These are phyloP conservation scores for Trichoderma erinaceum DNA, from an alignment of 495 filamentous ascomycete genomes.

Conservation along the genomic window DNA sequence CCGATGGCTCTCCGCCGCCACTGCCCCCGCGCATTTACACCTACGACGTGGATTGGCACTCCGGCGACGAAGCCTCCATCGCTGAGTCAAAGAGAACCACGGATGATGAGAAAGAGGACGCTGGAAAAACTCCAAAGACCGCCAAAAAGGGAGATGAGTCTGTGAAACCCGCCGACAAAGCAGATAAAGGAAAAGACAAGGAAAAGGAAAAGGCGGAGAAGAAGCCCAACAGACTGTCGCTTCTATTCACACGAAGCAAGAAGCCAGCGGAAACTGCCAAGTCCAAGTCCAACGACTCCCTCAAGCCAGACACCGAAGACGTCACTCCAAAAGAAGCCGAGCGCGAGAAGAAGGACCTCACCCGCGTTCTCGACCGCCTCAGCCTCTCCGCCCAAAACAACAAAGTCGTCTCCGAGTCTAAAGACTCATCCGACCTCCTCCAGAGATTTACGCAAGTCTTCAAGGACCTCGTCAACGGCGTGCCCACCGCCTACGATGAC, in stretches of 20 bases:
- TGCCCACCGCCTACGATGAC: slow-evolving; percentile 87
- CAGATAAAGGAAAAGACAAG: slow-evolving; percentile 18
- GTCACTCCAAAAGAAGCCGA: slow-evolving; percentile 32
- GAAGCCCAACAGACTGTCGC: slow-evolving; percentile 26
- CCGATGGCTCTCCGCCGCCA: slow-evolving; percentile 29
- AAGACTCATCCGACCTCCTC: slow-evolving; percentile 72
- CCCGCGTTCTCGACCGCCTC: slow-evolving; percentile 67
- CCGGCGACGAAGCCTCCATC: slow-evolving; percentile 31
- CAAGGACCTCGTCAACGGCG: slow-evolving; percentile 85
- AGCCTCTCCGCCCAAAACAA: slow-evolving; percentile 71
- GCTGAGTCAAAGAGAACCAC: not conserved
- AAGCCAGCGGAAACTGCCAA: slow-evolving; percentile 20
- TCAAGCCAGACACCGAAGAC: not conserved
- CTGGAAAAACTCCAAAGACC: not conserved
- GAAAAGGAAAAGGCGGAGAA: slow-evolving; percentile 19
- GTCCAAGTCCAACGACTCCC: slow-evolving; percentile 16
- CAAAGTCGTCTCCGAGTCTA: slow-evolving; percentile 71
- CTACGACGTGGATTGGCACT: slow-evolving; percentile 34
- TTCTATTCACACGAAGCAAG: slow-evolving; percentile 26
- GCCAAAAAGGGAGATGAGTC: not conserved
- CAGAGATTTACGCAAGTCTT: slow-evolving; percentile 81
- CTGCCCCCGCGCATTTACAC: slow-evolving; percentile 33
- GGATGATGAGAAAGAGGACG: not conserved
- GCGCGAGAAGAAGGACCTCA: slow-evolving; percentile 68
- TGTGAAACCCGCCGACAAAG: slow-evolving; percentile 17